A percentile compares a stretch with the other conserved stretches of the same genome.
These are phyloP conservation scores for Ogataea henricii DNA, from an alignment of 805 yeast species.

Conservation along the genomic window DNA sequence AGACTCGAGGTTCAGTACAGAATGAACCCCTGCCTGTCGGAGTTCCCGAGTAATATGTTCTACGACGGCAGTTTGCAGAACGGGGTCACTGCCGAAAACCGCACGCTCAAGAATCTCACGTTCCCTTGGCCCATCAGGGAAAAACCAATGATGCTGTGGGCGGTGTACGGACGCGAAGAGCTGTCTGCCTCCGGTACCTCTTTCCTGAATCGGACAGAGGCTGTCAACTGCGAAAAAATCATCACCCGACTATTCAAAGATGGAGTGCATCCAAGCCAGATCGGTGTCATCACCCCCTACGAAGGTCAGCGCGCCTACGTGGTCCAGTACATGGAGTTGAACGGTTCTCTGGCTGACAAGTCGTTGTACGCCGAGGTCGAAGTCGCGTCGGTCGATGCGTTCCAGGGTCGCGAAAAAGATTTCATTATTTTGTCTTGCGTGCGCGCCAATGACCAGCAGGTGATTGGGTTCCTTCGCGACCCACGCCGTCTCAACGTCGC, in stretches of 20 bases:
- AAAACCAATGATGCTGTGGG: slow-evolving; percentile 96
- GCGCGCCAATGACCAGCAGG: slow-evolving; percentile 67
- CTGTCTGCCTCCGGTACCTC: slow-evolving; percentile 80
- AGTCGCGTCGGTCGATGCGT: slow-evolving; percentile 76
- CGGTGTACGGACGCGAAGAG: slow-evolving; percentile 85
- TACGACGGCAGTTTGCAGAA: slow-evolving; percentile 91
- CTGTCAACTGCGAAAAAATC: slow-evolving; percentile 81
- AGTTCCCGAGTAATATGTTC: slow-evolving; percentile 87
- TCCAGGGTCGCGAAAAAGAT: slow-evolving; percentile 61
- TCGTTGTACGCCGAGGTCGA: slow-evolving; percentile 72
- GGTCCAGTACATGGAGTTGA: slow-evolving; percentile 73
- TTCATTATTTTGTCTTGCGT: slow-evolving; percentile 54
- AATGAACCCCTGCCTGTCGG: slow-evolving; percentile 88
- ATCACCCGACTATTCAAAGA: slow-evolving; percentile 72
- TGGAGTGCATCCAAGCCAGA: slow-evolving; percentile 77
- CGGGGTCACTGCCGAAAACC: slow-evolving; percentile 80
- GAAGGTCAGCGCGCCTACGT: slow-evolving; percentile 90
- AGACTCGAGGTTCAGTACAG: slow-evolving; percentile 91
- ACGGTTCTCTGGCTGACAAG: slow-evolving; percentile 62
- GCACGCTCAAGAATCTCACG: slow-evolving; percentile 52
- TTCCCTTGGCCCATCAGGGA: slow-evolving; percentile 93
- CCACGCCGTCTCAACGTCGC: slow-evolving; percentile 89
- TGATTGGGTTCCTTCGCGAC: slow-evolving; percentile 82
- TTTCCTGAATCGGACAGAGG: slow-evolving; percentile 83
- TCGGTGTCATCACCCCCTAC: slow-evolving; percentile 93